Conservation (phyloP, 345 rosid species). For the Salix suchowensis region DNA sequence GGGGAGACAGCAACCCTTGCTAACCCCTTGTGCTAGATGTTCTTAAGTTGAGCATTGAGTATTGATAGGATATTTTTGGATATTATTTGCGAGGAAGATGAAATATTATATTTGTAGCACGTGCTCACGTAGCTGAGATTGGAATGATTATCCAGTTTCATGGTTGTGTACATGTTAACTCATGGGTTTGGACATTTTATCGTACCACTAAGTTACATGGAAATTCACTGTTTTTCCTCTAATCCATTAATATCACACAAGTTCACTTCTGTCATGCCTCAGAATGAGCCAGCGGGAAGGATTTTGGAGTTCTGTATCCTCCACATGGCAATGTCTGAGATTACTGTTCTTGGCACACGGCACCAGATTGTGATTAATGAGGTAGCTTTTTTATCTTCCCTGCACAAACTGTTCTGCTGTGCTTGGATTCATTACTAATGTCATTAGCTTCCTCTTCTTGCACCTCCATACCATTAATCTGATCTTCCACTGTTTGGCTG, state of each 20-base stretch:
- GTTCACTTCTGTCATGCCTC: constrained; percentile 15
- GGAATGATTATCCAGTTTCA: neutral
- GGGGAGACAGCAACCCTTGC: neutral
- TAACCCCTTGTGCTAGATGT: neutral
- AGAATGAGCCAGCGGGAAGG: constrained; percentile 83
- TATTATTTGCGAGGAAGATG: neutral
- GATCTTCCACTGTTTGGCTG: neutral
- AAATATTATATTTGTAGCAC: neutral
- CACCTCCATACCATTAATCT: neutral
- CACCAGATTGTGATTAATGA: constrained; percentile 95
- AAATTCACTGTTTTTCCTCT: neutral
- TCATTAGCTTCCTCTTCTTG: neutral
- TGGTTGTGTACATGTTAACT: neutral
- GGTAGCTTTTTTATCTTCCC: constrained; percentile 29
- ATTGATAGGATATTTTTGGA: neutral
- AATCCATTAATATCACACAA: constrained; percentile 2
- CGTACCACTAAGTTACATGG: neutral
- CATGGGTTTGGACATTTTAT: neutral
- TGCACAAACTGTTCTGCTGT: neutral
- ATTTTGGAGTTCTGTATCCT: constrained; percentile 88
- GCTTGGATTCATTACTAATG: neutral
- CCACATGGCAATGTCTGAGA: constrained; percentile 93
- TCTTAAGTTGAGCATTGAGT: neutral
- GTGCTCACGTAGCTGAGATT: neutral
- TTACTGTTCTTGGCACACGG: constrained; percentile 68